phyloP scores from a whole-genome alignment of 352 stramenopile genomes.

The Globisporangium yorkense region DNA sequence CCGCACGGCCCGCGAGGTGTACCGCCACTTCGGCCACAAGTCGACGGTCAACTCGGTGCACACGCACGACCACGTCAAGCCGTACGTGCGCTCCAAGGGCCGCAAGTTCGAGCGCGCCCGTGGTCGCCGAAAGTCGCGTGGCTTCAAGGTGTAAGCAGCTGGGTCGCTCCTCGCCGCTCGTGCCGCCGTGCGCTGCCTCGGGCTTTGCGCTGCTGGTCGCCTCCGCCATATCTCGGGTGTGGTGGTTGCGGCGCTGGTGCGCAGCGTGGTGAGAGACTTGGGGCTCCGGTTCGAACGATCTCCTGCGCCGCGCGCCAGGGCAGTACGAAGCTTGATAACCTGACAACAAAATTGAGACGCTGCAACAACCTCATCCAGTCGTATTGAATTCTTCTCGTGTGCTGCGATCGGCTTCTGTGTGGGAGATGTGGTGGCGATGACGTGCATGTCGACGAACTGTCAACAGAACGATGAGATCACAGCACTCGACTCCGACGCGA shows the following conservation, averaged over 20 bases:
- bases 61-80: constrained; percentile 98
- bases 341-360: constrained; percentile 83
- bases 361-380: constrained; percentile 38
- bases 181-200: constrained; percentile 1
- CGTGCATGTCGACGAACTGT: neutral
- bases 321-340: constrained; percentile 26
- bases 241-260: constrained; percentile 2
- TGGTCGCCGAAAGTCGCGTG: constrained; percentile 97
- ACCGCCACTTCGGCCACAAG: constrained; percentile 98
- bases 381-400: neutral
- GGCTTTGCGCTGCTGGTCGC: neutral
- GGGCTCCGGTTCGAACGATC: neutral
- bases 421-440: neutral
- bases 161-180: constrained; percentile 4
- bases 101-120: constrained; percentile 99
- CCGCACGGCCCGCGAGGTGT: constrained; percentile 95
- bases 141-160: constrained; percentile 98
- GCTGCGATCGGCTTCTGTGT: neutral
- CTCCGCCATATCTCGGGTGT: constrained; percentile 4
- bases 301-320: neutral
- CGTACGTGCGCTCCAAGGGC: constrained; percentile 97
- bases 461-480: too few relatives aligned
- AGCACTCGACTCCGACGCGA: neutral
- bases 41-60: constrained; percentile 96
- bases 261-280: constrained; percentile 2